A percentile compares a stretch with the other conserved stretches of the same genome.
Evolutionary conservation across 768 basidiomycete genomes (phyloP).

Genomic region (Candolleomyces aberdarensis): DNA sequence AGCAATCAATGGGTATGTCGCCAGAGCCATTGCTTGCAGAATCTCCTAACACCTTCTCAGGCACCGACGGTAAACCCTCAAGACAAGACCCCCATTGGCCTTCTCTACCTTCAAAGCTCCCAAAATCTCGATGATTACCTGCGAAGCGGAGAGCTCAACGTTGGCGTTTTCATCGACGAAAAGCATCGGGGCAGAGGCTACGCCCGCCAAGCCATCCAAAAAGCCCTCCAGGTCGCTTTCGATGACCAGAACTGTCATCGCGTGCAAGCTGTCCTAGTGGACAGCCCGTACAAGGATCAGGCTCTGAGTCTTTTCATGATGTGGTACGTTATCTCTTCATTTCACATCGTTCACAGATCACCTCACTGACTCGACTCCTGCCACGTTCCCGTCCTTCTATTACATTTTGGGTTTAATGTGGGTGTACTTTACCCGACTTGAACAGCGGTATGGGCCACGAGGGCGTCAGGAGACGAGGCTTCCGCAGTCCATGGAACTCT

Average conservation of each 20-base stretch:
- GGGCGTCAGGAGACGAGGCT: constrained; percentile 56
- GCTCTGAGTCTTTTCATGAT: constrained; percentile 48
- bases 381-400: background rate
- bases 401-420: background rate
- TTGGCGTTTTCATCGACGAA: constrained; percentile 51
- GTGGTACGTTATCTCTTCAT: constrained; percentile 17
- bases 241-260: constrained; percentile 42
- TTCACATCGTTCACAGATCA: background rate
- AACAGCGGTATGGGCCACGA: constrained; percentile 59
- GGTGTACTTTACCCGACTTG: background rate
- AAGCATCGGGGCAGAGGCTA: constrained; percentile 38
- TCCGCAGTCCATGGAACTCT: constrained; percentile 39
- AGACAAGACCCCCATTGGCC: constrained; percentile 28
- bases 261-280: constrained; percentile 49
- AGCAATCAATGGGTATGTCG: too few species aligned
- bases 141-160: constrained; percentile 42
- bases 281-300: constrained; percentile 39
- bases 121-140: constrained; percentile 27
- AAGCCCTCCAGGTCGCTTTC: constrained; percentile 48
- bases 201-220: constrained; percentile 43
- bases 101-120: constrained; percentile 39
- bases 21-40: too few species aligned
- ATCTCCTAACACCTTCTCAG: too few species aligned
- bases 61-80: background rate
- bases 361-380: background rate